Percentiles rank a stretch among this genome's conserved stretches.
phyloP scores from a whole-genome alignment of 2,329 filamentous ascomycete genomes.

The Diplodia intermedia region DNA sequence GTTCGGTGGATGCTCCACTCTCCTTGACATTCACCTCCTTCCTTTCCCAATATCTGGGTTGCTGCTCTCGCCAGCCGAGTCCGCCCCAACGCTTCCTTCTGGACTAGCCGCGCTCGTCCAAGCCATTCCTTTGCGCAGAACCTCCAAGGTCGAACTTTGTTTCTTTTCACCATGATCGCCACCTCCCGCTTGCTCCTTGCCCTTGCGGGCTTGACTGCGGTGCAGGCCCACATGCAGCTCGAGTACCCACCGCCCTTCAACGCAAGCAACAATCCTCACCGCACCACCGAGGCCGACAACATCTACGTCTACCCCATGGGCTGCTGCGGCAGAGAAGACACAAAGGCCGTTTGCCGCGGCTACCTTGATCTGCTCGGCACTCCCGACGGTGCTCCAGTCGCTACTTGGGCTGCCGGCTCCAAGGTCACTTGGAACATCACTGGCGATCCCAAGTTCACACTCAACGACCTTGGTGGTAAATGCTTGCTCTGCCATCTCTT shows the following conservation, averaged over 20 bases:
- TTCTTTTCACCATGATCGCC: background rate
- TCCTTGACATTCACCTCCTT: background rate
- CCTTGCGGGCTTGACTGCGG: constrained; percentile 17
- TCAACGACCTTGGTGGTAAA: constrained; percentile 25
- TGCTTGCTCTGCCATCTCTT: background rate
- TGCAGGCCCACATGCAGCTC: constrained; percentile 32
- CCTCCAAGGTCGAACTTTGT: background rate
- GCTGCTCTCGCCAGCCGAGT: no score
- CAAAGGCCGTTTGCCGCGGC: constrained; percentile 24
- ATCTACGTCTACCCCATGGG: constrained; percentile 29
- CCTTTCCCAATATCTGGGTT: background rate
- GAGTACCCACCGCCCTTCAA: constrained; percentile 29
- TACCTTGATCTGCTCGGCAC: constrained; percentile 30
- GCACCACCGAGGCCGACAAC: constrained; percentile 14
- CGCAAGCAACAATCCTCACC: constrained; percentile 30
- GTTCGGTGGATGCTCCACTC: background rate
- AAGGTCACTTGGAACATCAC: constrained; percentile 28
- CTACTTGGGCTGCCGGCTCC: constrained; percentile 28
- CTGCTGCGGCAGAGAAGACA: constrained; percentile 29
- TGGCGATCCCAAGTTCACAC: constrained; percentile 16
- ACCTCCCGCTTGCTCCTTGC: constrained; percentile 4
- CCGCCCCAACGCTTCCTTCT: no score
- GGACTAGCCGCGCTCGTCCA: background rate
- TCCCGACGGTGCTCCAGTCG: constrained; percentile 28
- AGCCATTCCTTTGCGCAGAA: background rate